Evolutionary conservation across 805 yeast genomes (phyloP).

Genomic region (Candida michaelii): DNA sequence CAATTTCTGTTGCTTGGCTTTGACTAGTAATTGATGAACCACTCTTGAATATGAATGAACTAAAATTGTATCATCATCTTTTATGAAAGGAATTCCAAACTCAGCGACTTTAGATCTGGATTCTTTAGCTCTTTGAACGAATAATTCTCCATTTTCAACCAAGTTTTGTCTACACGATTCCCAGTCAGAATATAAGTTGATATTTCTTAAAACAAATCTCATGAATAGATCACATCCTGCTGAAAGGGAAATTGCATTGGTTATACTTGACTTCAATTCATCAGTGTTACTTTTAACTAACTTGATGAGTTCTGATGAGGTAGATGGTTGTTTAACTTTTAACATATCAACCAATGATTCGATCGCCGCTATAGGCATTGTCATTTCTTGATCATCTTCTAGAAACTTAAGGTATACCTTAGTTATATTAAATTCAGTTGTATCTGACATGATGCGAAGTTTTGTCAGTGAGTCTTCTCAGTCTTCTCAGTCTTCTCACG

Average conservation of each 20-base stretch:
- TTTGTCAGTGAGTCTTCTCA: neutral
- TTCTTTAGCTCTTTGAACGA: slow-evolving; percentile 87
- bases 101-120: slow-evolving; percentile 86
- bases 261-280: slow-evolving; percentile 71
- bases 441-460: slow-evolving; percentile 5
- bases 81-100: slow-evolving; percentile 82
- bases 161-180: slow-evolving; percentile 86
- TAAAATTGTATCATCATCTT: slow-evolving; percentile 87
- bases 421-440: slow-evolving; percentile 66
- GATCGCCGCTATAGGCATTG: slow-evolving; percentile 99
- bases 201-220: slow-evolving; percentile 87
- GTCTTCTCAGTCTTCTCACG: no score
- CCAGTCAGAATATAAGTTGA: slow-evolving; percentile 89
- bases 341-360: slow-evolving; percentile 87
- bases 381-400: slow-evolving; percentile 90
- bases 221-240: slow-evolving; percentile 98
- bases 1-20: slow-evolving; percentile 71
- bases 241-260: slow-evolving; percentile 87
- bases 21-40: slow-evolving; percentile 69
- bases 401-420: slow-evolving; percentile 76
- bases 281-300: slow-evolving; percentile 75
- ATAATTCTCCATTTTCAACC: slow-evolving; percentile 90
- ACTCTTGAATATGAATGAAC: slow-evolving; percentile 94
- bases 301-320: slow-evolving; percentile 89
- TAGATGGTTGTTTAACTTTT: slow-evolving; percentile 80